Base-by-base conservation (phyloP, 495 filamentous ascomycete genomes). In the Penicillium pulvis region DNA sequence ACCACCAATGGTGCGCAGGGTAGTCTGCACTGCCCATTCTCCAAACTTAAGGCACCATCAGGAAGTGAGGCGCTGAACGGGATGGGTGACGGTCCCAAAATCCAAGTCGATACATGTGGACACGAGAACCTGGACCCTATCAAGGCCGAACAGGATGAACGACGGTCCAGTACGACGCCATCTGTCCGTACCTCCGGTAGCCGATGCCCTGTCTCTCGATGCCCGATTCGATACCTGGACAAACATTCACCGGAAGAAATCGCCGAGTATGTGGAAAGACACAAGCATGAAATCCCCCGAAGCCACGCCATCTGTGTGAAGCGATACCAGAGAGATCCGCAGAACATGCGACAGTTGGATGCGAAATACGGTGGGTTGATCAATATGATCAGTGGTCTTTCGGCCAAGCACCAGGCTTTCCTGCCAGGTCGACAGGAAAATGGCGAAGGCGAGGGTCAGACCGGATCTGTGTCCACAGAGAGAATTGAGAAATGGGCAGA, bases 231-330 rank as follows among this genome's bases (percentile, higher is more conserved):
- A 35, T 95, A 87, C 69, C 74, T 97, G 59, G 87, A 96, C 66
- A 87, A 95, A 69, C 91, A 95, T 68, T 90, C 90, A 1, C 91
- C 92, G 1, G 90, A 95, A 77, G 92, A 97, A 70, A 85, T 97
- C 48, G 92, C 92, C 16, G 79, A 86, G 58, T 97, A 96, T 65
- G 88, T 97, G 54, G 90, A 96, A 69, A 88, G 84, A 23, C 92
- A 97, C 75, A 96, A 96, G 69, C 92, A 97, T 65, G 90, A 96
- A 62, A 84, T 97, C 28, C 92, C 92, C 4, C 81, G 92, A 57
- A 94, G 90, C 63, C 92, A 97, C 72, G 91, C 92, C 58, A 85
- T 96, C 19, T 97, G 92, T 68, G 89, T 97, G 54, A 84, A 87
- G 60, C 84, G 92, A 41, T 95, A 92, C 70, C 91, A 96, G 69